phyloP scores from a whole-genome alignment of 805 yeast species.

The Blastobotrys mokoenaii region DNA sequence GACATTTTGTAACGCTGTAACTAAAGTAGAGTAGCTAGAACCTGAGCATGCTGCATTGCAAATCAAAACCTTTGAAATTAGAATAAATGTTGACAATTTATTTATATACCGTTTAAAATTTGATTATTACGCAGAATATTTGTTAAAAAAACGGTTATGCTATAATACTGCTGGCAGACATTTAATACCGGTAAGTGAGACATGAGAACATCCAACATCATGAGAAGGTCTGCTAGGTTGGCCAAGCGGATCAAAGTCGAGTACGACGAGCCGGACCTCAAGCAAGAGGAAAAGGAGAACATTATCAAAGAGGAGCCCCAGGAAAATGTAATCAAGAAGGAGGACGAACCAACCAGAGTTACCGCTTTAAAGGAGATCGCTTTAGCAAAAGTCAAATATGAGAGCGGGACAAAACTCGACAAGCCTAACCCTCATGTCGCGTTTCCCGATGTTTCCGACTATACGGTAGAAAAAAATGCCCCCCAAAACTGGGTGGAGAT shows the following conservation, averaged over 20 bases:
- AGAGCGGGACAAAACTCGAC: background rate
- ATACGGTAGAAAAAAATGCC: background rate
- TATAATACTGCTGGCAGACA: too few relatives aligned
- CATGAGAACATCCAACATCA: background rate
- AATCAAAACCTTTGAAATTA: too few relatives aligned
- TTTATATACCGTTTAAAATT: too few relatives aligned
- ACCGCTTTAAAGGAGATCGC: background rate
- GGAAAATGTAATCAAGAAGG: background rate
- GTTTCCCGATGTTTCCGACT: background rate
- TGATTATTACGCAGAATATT: too few relatives aligned
- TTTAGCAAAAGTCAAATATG: background rate
- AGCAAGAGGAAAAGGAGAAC: background rate
- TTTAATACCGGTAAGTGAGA: background rate
- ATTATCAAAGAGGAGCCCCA: background rate
- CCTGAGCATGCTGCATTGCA: too few relatives aligned
- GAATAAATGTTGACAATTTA: too few relatives aligned
- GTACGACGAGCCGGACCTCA: background rate
- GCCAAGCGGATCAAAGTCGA: background rate
- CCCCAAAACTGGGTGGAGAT: conserved; percentile 26
- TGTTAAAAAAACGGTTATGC: too few relatives aligned
- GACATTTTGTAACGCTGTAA: too few relatives aligned
- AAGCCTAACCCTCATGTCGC: background rate
- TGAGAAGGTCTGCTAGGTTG: too few relatives aligned
- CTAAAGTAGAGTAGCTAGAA: too few relatives aligned
- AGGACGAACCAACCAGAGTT: background rate